Percentiles rank a stretch among this genome's conserved stretches.
Evolutionary conservation across 371 early-diverging fungal species (phyloP).

Genomic region (Lichtheimia ornata): DNA sequence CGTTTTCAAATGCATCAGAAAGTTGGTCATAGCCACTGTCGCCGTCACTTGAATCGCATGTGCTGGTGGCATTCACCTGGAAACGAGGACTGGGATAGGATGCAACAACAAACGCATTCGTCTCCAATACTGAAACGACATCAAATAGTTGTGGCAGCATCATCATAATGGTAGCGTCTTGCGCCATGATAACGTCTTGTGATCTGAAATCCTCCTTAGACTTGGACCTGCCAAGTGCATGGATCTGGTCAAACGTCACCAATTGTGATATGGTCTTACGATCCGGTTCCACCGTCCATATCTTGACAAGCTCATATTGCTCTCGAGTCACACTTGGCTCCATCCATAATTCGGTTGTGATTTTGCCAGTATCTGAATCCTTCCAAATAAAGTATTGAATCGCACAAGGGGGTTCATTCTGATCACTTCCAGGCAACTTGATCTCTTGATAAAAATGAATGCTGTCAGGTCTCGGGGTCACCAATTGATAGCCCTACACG

Average conservation of each 20-base stretch:
- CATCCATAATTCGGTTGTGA: constrained; percentile 78
- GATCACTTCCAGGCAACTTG: constrained; percentile 14
- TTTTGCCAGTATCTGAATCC: constrained; percentile 55
- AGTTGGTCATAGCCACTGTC: too few relatives aligned
- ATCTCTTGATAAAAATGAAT: constrained; percentile 75
- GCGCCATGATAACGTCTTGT: background rate
- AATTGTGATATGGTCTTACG: constrained; percentile 63
- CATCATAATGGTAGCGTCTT: constrained; percentile 20
- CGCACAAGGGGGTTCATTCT: constrained; percentile 41
- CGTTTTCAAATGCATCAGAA: too few relatives aligned
- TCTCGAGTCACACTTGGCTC: constrained; percentile 61
- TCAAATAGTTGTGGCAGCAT: constrained; percentile 51
- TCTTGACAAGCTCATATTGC: constrained; percentile 44
- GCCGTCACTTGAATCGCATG: too few relatives aligned
- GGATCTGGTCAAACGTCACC: constrained; percentile 78
- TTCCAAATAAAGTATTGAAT: constrained; percentile 73
- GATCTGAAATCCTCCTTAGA: constrained; percentile 31
- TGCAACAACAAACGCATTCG: constrained; percentile 45
- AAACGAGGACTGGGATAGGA: constrained; percentile 47
- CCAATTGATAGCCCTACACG: constrained; percentile 43
- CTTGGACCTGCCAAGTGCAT: constrained; percentile 57
- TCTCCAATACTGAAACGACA: constrained; percentile 45
- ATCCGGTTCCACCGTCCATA: constrained; percentile 61
- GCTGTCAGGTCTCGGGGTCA: constrained; percentile 58
- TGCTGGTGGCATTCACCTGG: constrained; percentile 1